Evolutionary conservation across 2,329 filamentous ascomycete species (phyloP).

Genomic region (Aspergillus puulaauensis): DNA sequence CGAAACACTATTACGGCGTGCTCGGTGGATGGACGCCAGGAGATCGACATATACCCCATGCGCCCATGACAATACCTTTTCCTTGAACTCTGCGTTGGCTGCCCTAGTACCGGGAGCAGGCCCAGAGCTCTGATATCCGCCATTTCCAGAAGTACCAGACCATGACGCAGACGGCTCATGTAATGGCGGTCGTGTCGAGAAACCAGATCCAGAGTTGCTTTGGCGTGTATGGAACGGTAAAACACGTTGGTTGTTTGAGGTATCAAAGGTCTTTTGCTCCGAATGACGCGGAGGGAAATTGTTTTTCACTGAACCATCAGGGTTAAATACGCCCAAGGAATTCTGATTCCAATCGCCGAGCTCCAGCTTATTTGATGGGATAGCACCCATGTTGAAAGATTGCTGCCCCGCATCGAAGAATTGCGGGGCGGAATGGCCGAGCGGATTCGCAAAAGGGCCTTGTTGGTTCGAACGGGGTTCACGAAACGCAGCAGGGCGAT

Average conservation of each 20-base stretch:
- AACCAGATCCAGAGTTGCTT: conserved; percentile 19
- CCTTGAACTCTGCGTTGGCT: conserved; percentile 59
- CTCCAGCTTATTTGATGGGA: conserved; percentile 27
- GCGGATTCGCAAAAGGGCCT: conserved; percentile 22
- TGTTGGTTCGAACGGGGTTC: conserved; percentile 49
- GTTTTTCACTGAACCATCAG: conserved; percentile 32
- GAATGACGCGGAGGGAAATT: conserved; percentile 40
- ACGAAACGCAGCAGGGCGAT: conserved; percentile 58
- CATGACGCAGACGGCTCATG: conserved; percentile 28
- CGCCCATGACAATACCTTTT: conserved; percentile 68
- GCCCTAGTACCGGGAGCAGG: conserved; percentile 24
- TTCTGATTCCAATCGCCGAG: conserved; percentile 33
- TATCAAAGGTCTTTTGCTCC: conserved; percentile 31
- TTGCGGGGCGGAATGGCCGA: conserved; percentile 21
- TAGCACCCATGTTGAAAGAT: conserved; percentile 26
- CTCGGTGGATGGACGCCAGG: conserved; percentile 62
- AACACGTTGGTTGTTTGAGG: conserved; percentile 26
- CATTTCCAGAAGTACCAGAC: conserved; percentile 20
- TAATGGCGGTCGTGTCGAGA: conserved; percentile 18
- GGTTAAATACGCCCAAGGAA: conserved; percentile 25
- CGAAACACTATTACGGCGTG: conserved; percentile 47
- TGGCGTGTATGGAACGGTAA: conserved; percentile 29
- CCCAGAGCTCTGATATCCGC: conserved; percentile 22
- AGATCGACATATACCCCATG: conserved; percentile 72
- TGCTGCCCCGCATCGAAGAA: conserved; percentile 32